A percentile compares a stretch with the other conserved stretches of the same genome.
phyloP scores from a whole-genome alignment of 2,329 filamentous ascomycete genomes.

The Chaetothyriales sp. region DNA sequence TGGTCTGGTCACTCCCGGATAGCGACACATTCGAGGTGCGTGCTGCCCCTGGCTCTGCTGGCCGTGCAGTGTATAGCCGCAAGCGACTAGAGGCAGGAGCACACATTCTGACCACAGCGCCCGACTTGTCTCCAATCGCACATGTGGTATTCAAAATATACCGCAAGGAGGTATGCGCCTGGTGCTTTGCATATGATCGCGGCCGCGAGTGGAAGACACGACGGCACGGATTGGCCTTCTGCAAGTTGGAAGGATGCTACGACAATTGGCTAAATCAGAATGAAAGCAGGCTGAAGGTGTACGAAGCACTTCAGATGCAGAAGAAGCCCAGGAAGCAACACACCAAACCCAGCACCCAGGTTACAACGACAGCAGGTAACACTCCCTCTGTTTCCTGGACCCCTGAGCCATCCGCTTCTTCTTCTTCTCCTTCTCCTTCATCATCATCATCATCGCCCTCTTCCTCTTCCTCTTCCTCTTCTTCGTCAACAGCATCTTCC shows the following conservation, averaged over 20 bases:
- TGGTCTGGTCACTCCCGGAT: neutral
- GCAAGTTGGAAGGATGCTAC: constrained; percentile 2
- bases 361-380: no score
- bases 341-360: no score
- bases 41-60: neutral
- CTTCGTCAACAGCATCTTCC: neutral
- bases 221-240: constrained; percentile 5
- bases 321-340: neutral
- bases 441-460: no score
- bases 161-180: constrained; percentile 9
- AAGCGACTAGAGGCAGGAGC: neutral
- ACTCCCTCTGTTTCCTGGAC: no score
- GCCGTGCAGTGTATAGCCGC: constrained; percentile 5
- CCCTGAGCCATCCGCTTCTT: no score
- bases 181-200: constrained; percentile 10
- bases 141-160: constrained; percentile 6
- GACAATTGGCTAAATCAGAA: constrained; percentile 1
- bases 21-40: neutral
- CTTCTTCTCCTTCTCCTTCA: no score
- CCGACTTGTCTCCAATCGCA: constrained; percentile 2
- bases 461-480: neutral
- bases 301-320: neutral
- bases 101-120: constrained; percentile 4
- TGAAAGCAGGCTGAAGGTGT: neutral
- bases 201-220: constrained; percentile 10